Evolutionary conservation across 2,329 filamentous ascomycete genomes (phyloP), one percentile per base, ranked within the genome.

Genomic region (Pestalotiopsis fici): DNA sequence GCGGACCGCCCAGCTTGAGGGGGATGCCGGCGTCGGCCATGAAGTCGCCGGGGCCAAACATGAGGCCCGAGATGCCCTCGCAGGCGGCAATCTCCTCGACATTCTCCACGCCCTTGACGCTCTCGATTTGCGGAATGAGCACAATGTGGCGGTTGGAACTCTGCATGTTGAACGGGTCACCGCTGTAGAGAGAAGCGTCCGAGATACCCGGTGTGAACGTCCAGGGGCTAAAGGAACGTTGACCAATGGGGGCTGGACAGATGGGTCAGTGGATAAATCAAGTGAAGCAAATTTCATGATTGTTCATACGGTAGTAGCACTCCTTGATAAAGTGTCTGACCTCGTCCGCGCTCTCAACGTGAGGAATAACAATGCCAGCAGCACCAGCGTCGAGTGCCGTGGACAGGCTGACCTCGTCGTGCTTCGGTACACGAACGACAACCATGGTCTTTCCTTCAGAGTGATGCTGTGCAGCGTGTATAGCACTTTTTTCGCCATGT

Each of bases 31-130:
- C 70, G 23, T 70, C 69, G 28, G 67, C 64, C 37, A 35, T 66
- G 66, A 67, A 74, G 55, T 74, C 72, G 11, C 68, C 70, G 1
- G 70, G 69, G 6, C 72, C 72, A 47, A 72, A 72, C 71, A 74
- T 69, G 13, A 69, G 31, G n/a, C n/a, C 64, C 18, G 60, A 54
- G 47, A 71, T 65, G 21, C 66, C 69, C 55, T 66, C 65, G 57
- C 65, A 59, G 43, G 69, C 66, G 6, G 72, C 72, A 25, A 74
- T 74, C 65, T 73, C 72, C 15, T 72, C 71, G 2, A 71, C 31
- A 65, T 73, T 74, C 56, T 70, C 66, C n/a, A 74, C 9, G 23
- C 70, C 71, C 69, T 74, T 69, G 60, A 74, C 71, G 54, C 68
- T 70, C 55, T 70, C 67, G 21, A 69, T 70, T 68, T 74, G 72